Base-by-base conservation (phyloP, 192 early-diverging fungal genomes). In the Coemansia sp. region DNA sequence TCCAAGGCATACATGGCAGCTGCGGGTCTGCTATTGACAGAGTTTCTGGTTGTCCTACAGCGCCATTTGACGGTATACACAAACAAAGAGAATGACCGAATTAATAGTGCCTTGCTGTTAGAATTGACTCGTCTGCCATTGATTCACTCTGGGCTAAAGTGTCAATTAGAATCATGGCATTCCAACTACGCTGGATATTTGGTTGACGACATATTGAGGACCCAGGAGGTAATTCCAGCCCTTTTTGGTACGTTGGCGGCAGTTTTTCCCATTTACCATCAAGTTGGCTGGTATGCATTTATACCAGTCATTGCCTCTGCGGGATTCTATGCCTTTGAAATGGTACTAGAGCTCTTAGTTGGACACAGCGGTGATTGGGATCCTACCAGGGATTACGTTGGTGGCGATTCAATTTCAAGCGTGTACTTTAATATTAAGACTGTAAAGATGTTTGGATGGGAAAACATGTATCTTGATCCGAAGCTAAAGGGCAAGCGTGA, bases 401-500 rank as follows among this genome's bases (percentile, higher is more conserved):
- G 46, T 49, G 46, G 46, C 16, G 46, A 49, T 19, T 19, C 46
- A 16, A 23, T 64, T 14, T 21, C 14, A 4, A 3, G n/a, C 35
- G 38, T 65, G 9, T 65, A 47, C 26, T 46, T 23, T 3, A 50
- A 37, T 19, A 49, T 65, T 7, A 49, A 50, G 32, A 44, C 44
- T 19, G 44, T 65, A 13, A 65, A 65, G 30, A 46, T 65, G 33
- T 49, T 49, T 50, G 63, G 63, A 19, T 65, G 63, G 63, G 63
- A 65, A 37, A 8, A 26, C 1, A 65, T 49, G 46, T 50, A 65
- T 35, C 16, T 37, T 5, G 47, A 65, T n/a, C 47, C 30, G 8
- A 35, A 30, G 7, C 28, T 65, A 6, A 63, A 44, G 23, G 3
- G 9, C 23, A 62, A 42, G 10, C 6, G 42, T 7, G 19, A 8